phyloP scores from a whole-genome alignment of 148 eudicot genomes.

The Silene uniflora region DNA sequence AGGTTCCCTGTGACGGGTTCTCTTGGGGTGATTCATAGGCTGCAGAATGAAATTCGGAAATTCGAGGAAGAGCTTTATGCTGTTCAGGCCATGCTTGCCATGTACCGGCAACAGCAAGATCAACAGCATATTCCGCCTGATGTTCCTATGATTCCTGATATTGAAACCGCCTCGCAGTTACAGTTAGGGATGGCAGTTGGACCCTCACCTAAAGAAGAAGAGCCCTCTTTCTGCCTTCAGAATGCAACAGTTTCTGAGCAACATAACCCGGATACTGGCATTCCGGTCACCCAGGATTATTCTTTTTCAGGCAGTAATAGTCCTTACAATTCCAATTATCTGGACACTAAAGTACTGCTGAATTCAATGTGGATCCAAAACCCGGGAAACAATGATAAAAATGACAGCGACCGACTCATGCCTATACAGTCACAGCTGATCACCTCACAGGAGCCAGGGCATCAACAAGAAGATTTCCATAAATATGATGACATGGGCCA shows the following conservation, averaged over 20 bases:
- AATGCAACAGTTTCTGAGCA: conserved; percentile 2
- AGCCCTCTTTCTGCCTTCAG: conserved; percentile 3
- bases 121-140: conserved; percentile 29
- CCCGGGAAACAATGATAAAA: conserved; percentile 20
- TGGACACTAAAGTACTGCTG: conserved; percentile 41
- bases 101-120: conserved; percentile 41
- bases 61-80: conserved; percentile 49
- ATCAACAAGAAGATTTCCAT: conserved; percentile 41
- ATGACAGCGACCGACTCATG: conserved; percentile 22
- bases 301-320: conserved; percentile 38
- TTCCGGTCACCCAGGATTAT: conserved; percentile 35
- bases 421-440: conserved; percentile 39
- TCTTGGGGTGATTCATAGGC: conserved; percentile 34
- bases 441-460: conserved; percentile 18
- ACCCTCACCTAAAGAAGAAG: conserved; percentile 15
- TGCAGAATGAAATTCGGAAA: conserved; percentile 27
- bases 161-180: conserved; percentile 36
- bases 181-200: conserved; percentile 45
- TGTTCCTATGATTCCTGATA: conserved; percentile 2
- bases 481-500: conserved; percentile 60
- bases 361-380: conserved; percentile 49
- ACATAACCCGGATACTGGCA: conserved; percentile 13
- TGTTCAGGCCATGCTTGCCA: conserved; percentile 35
- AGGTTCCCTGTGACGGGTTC: conserved; percentile 62
- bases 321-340: conserved; percentile 27